Evolutionary conservation across 305 asterid species (phyloP), one percentile per base, ranked within the genome.

Genomic region (Fraxinus velutina): DNA sequence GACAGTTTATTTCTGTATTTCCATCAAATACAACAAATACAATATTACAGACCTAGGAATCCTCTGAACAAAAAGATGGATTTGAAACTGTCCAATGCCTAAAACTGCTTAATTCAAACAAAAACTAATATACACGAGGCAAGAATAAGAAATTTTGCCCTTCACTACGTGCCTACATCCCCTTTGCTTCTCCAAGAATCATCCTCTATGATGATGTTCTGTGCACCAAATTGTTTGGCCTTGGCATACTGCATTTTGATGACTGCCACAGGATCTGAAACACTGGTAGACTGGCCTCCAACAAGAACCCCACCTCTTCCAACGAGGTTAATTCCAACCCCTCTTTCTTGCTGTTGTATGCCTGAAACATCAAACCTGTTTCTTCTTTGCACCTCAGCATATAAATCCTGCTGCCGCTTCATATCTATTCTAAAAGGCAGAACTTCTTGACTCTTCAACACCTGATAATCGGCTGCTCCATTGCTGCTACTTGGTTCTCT

Each of bases 251-350:
- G 97, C 97, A 92, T 83, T 83, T 87, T 92, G 19, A 93, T 89
- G 84, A 97, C 98, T n/a, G 97, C 89, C 29, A 91, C 97, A 0
- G 99, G 98, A 84, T 97, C 98, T 1, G 98, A 89, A 80, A 93
- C 87, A 5, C 91, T 86, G 17, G 86, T 88, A 34, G 95, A 82
- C 85, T 87, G 96, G 64, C 97, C 93, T 15, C 93, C 97, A 3
- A 84, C 88, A 52, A 91, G 79, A 55, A 89, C 79, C 72, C 89
- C 94, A 70, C 92, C 93, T 81, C 92, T 84, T 44, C 92, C 93
- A 32, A 81, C 94, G 47, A 89, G 91, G 75, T 90, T 91, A 42
- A 91, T 74, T 37, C 93, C 98, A 7, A 88, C 88, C 55, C 95
- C 96, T 77, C 91, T 84, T 4, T 86, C 68, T 73, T 81, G 87